Conservation (phyloP, 805 yeast species). For the Kodamaea restingae region DNA sequence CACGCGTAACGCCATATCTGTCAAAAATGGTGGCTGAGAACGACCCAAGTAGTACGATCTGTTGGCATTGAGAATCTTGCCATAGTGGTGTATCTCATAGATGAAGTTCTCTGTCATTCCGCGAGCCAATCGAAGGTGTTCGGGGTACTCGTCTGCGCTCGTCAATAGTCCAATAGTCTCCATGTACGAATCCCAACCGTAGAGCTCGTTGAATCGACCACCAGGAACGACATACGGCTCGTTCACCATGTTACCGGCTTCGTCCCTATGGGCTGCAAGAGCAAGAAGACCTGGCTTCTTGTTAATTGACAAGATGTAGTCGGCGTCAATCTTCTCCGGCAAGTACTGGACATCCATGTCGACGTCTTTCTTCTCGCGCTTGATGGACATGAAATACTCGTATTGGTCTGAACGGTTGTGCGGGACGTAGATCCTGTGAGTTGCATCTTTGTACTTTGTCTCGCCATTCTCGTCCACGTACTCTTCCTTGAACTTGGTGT, state of each 20-base stretch:
- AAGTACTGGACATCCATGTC: conserved; percentile 70
- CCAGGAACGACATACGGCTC: conserved; percentile 95
- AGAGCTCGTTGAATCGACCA: conserved; percentile 92
- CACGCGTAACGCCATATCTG: conserved; percentile 81
- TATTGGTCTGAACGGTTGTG: conserved; percentile 64
- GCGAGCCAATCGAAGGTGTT: conserved; percentile 63
- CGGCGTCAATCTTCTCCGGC: conserved; percentile 72
- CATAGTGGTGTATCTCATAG: conserved; percentile 85
- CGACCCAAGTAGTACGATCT: conserved; percentile 86
- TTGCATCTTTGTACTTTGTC: conserved; percentile 40
- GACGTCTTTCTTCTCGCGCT: conserved; percentile 50
- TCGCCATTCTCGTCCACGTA: conserved; percentile 29
- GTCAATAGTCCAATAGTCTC: conserved; percentile 76
- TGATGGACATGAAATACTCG: conserved; percentile 57
- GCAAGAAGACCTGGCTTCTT: conserved; percentile 83
- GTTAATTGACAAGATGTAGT: conserved; percentile 71
- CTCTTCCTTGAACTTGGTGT: conserved; percentile 67
- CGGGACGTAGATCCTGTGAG: conserved; percentile 79
- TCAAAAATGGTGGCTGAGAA: conserved; percentile 94
- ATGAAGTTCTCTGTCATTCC: conserved; percentile 92
- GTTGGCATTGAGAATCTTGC: conserved; percentile 91
- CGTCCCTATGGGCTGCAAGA: conserved; percentile 63
- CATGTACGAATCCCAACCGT: conserved; percentile 98
- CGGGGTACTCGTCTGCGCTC: conserved; percentile 39
- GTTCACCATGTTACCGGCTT: conserved; percentile 52